Evolutionary conservation across 1,284 basidiomycete species (phyloP), one percentile per base, ranked within the genome.

Genomic region (Pascua guehoae): DNA sequence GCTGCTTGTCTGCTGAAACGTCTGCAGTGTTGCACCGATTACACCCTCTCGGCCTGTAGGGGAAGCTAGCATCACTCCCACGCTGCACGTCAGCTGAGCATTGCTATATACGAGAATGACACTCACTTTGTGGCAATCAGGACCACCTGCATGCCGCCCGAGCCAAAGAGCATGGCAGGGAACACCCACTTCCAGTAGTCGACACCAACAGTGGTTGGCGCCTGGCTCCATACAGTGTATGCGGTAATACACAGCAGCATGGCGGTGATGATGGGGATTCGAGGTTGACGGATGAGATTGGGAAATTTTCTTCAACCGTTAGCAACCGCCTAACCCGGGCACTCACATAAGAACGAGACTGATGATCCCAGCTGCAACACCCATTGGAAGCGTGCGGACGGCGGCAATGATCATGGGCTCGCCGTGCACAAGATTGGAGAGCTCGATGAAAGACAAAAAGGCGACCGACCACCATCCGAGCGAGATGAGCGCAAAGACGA

Each of bases 101-200:
- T 32, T n/a, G n/a, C n/a, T n/a, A n/a, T n/a, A n/a, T 37, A 17
- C 16, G 16, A 10, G 12, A 5, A 12, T 7, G 24, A 37, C 41
- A 63, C 66, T 57, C 49, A 67, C 64, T 65, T 63, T 18, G 60
- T 61, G 11, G 51, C 56, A 16, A 68, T 40, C 46, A 66, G 62
- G 18, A 42, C 50, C 12, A 64, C 54, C 58, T 64, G 63, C 47
- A 54, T 56, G 37, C 58, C 58, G 5, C 49, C 58, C 2, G 56
- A 57, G n/a, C 67, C 64, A 16, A 66, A 36, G 38, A 66, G 46
- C 49, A 63, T 57, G 42, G 56, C 61, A 15, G 66, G 66, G 52
- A 67, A 64, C 10, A 51, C 51, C 43, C 51, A 64, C 17, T 51
- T 48, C 66, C 66, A 68, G 53, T 66, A 68, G 36, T 58, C 53